phyloP scores from a whole-genome alignment of 371 early-diverging fungal genomes.

The Mortierella sp. region DNA sequence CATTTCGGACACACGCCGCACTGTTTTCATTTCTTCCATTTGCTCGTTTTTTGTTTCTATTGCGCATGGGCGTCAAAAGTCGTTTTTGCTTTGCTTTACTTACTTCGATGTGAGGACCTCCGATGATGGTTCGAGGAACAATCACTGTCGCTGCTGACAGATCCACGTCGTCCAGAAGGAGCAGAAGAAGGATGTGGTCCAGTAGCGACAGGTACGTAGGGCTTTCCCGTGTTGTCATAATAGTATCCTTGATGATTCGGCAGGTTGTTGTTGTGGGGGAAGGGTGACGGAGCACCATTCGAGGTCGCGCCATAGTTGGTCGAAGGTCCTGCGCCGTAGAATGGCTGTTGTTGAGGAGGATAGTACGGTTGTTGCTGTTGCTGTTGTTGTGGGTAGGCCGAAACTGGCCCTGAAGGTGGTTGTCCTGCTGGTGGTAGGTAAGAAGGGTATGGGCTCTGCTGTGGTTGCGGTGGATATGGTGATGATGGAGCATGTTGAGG shows the following conservation, averaged over 20 bases:
- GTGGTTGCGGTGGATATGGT: neutral
- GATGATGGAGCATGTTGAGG: neutral
- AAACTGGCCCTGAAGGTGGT: neutral
- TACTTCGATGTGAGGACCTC: neutral
- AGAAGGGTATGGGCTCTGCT: neutral
- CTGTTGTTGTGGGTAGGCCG: neutral
- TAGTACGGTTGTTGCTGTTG: slow-evolving; percentile 7
- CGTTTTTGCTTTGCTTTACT: no score
- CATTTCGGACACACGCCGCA: slow-evolving; percentile 8
- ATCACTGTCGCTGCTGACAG: neutral
- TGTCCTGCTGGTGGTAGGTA: neutral
- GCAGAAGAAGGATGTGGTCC: neutral
- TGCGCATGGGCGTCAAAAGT: neutral
- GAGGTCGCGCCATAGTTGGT: slow-evolving; percentile 29
- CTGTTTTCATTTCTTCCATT: neutral
- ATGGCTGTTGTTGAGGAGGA: neutral
- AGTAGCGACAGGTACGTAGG: neutral
- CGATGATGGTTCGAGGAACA: neutral
- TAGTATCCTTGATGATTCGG: neutral
- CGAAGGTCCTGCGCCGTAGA: neutral
- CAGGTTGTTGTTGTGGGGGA: slow-evolving; percentile 1
- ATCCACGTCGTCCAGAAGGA: neutral
- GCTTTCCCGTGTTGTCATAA: slow-evolving; percentile 8
- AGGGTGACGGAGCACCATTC: neutral
- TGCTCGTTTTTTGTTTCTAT: neutral